Evolutionary conservation across 306 rosid species (phyloP), one percentile per base, ranked within the genome.

Genomic region (Rosa persica): DNA sequence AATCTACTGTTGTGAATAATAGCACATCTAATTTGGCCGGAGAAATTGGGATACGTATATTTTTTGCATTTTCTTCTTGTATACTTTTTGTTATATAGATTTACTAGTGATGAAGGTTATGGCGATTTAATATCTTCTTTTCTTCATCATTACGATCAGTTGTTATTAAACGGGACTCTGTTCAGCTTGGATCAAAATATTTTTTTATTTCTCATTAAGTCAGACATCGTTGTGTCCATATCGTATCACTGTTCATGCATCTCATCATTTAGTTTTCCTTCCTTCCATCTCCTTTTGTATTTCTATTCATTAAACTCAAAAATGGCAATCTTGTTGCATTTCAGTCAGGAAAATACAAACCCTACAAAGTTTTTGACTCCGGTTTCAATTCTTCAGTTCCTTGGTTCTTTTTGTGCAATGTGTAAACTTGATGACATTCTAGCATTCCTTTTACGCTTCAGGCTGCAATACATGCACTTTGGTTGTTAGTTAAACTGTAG

Each of bases 221-320:
- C 62, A 19, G 40, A 39, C 43, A 55, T 40, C 43, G 74, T 51
- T 22, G 52, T 3, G 38, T 76, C 58, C 75, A 67, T 68, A 42
- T 39, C 17, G 9, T 19, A 30, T 30, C 20, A 15, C 23, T 20
- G 69, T 64, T 76, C 19, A 16, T 22, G 42, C 15, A 20, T n/a
- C 19, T 47, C 61, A 16, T 12, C 39, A 15, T 39, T 42, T 55
- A 23, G n/a, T 3, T 57, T 79, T n/a, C 27, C 16, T 0, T 12
- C 12, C 30, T 74, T 22, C 48, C 69, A 42, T 70, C 39, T 42
- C 25, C 30, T 43, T 44, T 38, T 12, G 30, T 40, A 44, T 78
- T 6, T 58, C 47, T 12, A 57, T 73, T 65, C 46, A 27, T 22
- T 77, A 22, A 72, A 49, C 27, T 22, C 34, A 48, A 64, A 27